Evolutionary conservation across 140 eudicot genomes (phyloP).

Genomic region (Anethum foeniculum): DNA sequence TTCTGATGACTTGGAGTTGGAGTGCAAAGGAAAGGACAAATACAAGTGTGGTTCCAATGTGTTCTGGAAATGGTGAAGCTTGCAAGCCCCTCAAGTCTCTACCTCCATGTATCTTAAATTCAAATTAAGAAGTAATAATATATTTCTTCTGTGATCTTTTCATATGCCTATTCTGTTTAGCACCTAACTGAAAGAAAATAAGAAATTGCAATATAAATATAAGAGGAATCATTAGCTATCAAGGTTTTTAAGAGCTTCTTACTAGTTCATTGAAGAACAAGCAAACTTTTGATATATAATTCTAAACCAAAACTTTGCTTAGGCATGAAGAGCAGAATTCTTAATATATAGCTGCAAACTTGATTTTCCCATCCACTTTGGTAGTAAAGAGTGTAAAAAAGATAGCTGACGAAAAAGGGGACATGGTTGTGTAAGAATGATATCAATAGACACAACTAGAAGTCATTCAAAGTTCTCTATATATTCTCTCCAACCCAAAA

Average conservation of each 20-base stretch:
- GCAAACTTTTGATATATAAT: background rate
- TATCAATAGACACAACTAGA: background rate
- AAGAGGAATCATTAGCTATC: background rate
- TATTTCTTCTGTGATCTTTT: background rate
- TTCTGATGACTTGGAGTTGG: slow-evolving; percentile 74
- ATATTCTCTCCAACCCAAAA: background rate
- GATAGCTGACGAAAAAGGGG: background rate
- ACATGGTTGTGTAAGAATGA: background rate
- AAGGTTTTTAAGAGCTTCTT: background rate
- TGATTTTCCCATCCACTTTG: background rate
- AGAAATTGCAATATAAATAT: background rate
- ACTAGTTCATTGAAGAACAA: background rate
- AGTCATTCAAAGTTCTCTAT: background rate
- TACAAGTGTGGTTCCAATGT: slow-evolving; percentile 98
- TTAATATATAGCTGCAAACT: background rate
- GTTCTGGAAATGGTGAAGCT: slow-evolving; percentile 90
- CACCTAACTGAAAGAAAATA: background rate
- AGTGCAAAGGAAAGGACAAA: slow-evolving; percentile 93
- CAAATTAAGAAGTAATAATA: slow-evolving; percentile 4
- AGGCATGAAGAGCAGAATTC: background rate
- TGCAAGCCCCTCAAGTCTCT: background rate
- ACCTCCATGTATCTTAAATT: slow-evolving; percentile 3
- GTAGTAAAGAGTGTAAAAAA: background rate
- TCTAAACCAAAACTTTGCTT: background rate
- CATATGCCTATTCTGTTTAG: background rate